Evolutionary conservation across 768 basidiomycete genomes (phyloP).

Genomic region (Lactifluus hygrophoroides): DNA sequence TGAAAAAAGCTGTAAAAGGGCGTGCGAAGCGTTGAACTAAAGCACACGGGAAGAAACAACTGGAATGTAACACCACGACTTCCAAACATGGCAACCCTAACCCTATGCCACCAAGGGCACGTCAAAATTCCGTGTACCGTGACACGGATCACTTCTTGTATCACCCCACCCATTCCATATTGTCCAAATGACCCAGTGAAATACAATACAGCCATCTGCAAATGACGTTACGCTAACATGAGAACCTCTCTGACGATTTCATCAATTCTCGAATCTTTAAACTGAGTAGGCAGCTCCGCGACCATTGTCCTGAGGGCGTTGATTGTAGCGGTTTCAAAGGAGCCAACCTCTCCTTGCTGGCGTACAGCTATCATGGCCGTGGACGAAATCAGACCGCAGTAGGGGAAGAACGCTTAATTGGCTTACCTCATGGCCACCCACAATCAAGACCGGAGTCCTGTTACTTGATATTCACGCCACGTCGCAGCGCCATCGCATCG

Average conservation of each 20-base stretch:
- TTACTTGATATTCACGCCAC: slow-evolving; percentile 45
- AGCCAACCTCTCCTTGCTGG: slow-evolving; percentile 32
- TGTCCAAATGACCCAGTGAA: not conserved
- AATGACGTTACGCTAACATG: slow-evolving; percentile 30
- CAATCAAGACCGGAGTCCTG: slow-evolving; percentile 24
- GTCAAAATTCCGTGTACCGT: too few species aligned
- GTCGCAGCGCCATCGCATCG: slow-evolving; percentile 32
- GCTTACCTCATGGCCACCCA: slow-evolving; percentile 1
- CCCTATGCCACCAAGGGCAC: too few species aligned
- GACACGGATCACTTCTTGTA: too few species aligned
- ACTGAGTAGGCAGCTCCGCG: slow-evolving; percentile 34
- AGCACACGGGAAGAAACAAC: too few species aligned
- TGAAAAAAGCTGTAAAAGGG: too few species aligned
- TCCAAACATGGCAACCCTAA: too few species aligned
- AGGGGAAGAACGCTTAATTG: too few species aligned
- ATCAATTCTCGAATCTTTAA: slow-evolving; percentile 52
- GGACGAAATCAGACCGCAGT: too few species aligned
- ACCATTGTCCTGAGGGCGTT: slow-evolving; percentile 35
- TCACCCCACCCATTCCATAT: not conserved
- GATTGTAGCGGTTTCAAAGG: slow-evolving; percentile 34
- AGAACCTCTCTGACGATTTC: slow-evolving; percentile 43
- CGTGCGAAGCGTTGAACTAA: too few species aligned
- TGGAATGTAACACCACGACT: too few species aligned
- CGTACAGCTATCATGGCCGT: slow-evolving; percentile 36
- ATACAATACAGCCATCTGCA: not conserved